Conservation (phyloP, 441 rosid genomes). For the Manihot esculenta region DNA sequence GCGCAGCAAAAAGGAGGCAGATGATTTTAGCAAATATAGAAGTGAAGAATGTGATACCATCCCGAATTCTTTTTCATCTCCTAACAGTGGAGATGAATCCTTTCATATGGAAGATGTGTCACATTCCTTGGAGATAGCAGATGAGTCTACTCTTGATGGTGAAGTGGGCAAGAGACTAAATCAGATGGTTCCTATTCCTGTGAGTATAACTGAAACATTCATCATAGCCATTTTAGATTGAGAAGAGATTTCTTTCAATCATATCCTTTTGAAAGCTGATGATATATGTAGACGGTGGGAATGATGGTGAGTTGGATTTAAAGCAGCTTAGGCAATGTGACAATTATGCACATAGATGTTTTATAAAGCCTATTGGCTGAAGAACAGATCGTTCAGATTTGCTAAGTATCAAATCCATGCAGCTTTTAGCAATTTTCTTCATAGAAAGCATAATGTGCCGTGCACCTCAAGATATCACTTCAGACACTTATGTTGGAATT, state of each 20-base stretch:
- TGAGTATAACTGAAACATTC: constrained; percentile 39
- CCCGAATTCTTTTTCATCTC: constrained; percentile 17
- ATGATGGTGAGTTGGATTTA: background rate
- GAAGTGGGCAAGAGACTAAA: constrained; percentile 81
- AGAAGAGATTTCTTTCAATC: background rate
- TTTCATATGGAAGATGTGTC: constrained; percentile 36
- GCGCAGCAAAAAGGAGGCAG: constrained; percentile 23
- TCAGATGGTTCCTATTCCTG: constrained; percentile 86
- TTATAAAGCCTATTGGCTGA: background rate
- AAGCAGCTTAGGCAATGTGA: background rate
- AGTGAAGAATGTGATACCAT: constrained; percentile 33
- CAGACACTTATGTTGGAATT: background rate
- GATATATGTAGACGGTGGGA: background rate
- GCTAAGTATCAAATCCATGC: background rate
- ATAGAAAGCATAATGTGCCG: background rate
- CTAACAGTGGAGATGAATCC: constrained; percentile 18
- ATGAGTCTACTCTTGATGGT: constrained; percentile 66
- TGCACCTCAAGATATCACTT: background rate
- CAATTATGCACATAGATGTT: background rate
- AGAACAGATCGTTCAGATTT: background rate
- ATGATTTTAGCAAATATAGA: constrained; percentile 22
- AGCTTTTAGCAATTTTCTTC: background rate
- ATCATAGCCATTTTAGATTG: background rate
- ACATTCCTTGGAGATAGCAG: constrained; percentile 44
- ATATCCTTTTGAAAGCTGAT: background rate